Evolutionary conservation across 2,329 filamentous ascomycete species (phyloP).

Genomic region (Tolypocladium sp.): DNA sequence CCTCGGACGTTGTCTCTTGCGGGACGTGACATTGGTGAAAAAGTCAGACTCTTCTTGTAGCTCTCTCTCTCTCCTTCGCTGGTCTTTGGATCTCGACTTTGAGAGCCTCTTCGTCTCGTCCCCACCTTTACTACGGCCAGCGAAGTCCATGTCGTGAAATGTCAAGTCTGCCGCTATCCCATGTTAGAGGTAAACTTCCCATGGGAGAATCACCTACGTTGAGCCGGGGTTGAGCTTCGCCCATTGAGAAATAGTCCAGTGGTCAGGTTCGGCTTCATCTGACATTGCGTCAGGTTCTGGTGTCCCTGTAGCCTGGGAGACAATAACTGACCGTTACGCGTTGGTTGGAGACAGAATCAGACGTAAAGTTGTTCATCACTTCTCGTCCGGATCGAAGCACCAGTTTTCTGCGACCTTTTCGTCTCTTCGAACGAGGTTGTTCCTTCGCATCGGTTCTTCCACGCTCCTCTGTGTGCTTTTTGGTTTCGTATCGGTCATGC

Average conservation of each 20-base stretch:
- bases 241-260: conserved; percentile 24
- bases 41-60: conserved; percentile 26
- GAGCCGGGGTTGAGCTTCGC: conserved; percentile 10
- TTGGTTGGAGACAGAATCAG: conserved; percentile 37
- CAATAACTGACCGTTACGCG: conserved; percentile 19
- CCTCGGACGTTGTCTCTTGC: neutral
- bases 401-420: conserved; percentile 13
- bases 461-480: neutral
- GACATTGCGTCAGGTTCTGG: neutral
- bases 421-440: conserved; percentile 1
- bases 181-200: conserved; percentile 6
- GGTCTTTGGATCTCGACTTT: conserved; percentile 10
- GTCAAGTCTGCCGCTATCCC: conserved; percentile 39
- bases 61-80: conserved; percentile 19
- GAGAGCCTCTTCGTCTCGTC: neutral
- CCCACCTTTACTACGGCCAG: conserved; percentile 7
- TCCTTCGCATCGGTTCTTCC: neutral
- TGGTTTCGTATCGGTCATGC: conserved; percentile 7
- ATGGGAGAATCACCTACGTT: conserved; percentile 8
- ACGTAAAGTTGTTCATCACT: conserved; percentile 47
- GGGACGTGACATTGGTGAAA: conserved; percentile 13
- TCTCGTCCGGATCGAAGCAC: conserved; percentile 28
- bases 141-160: conserved; percentile 42
- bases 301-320: neutral
- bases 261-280: conserved; percentile 24